A percentile compares a stretch with the other conserved stretches of the same genome.
These are phyloP conservation scores for Parathielavia appendiculata DNA, from an alignment of 495 filamentous ascomycete genomes.

Conservation along the genomic window DNA sequence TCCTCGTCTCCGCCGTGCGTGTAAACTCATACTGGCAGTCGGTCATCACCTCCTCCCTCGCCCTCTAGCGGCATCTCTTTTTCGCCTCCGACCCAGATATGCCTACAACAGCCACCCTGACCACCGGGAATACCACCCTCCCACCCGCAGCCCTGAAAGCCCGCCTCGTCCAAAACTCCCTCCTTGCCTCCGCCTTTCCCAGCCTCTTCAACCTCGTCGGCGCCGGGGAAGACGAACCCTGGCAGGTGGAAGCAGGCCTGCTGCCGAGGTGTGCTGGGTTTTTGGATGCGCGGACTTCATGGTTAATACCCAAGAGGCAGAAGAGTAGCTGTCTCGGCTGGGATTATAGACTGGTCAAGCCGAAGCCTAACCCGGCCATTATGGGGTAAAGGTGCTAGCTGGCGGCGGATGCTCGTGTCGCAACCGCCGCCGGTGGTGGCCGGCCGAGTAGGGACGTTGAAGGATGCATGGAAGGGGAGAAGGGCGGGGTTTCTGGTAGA, in stretches of 20 bases:
- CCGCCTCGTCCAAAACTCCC: background rate
- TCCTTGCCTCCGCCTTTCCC: conserved; percentile 1
- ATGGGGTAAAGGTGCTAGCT: conserved; percentile 15
- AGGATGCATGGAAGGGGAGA: background rate
- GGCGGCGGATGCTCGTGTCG: conserved; percentile 20
- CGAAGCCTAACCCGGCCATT: conserved; percentile 1
- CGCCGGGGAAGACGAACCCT: background rate
- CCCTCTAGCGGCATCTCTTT: conserved; percentile 19
- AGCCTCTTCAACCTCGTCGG: background rate
- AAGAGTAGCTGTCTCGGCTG: too few species aligned
- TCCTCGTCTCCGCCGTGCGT: conserved; percentile 20
- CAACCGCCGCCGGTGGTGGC: conserved; percentile 11
- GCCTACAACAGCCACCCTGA: too few species aligned
- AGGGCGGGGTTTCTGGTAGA: background rate
- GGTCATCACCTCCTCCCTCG: conserved; percentile 12
- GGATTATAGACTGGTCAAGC: background rate
- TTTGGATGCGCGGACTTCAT: too few species aligned
- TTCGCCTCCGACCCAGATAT: background rate
- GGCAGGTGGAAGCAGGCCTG: background rate
- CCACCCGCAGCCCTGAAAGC: background rate
- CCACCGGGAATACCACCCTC: too few species aligned
- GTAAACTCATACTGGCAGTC: conserved; percentile 15
- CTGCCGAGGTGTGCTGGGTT: background rate
- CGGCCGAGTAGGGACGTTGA: background rate
- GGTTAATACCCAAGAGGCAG: too few species aligned